Percentiles rank a stretch among this genome's conserved stretches.
These are phyloP conservation scores for Leptographium lundbergii DNA, from an alignment of 2,329 filamentous ascomycete species.

Conservation along the genomic window DNA sequence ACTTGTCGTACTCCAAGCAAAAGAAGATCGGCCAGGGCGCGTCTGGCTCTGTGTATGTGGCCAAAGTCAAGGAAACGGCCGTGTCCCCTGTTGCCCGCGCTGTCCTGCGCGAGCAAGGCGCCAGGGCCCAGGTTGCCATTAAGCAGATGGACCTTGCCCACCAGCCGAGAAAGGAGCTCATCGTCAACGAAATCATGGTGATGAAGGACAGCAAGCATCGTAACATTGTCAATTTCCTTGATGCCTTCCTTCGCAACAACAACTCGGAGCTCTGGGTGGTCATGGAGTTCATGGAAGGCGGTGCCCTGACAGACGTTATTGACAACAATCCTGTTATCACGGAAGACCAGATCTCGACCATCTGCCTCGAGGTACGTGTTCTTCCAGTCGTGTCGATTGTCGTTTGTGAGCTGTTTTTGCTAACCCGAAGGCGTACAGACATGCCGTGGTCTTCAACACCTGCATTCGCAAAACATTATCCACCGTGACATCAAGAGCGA, in stretches of 20 bases:
- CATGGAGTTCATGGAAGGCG: conserved; percentile 99
- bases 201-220: conserved; percentile 99
- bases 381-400: neutral
- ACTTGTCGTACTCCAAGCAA: conserved; percentile 94
- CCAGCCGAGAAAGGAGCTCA: conserved; percentile 93
- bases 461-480: conserved; percentile 94
- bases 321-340: conserved; percentile 92
- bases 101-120: conserved; percentile 65
- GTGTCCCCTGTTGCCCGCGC: conserved; percentile 69
- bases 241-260: conserved; percentile 91
- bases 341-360: conserved; percentile 95
- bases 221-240: conserved; percentile 98
- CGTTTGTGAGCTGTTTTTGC: neutral
- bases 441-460: conserved; percentile 84
- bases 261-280: conserved; percentile 97
- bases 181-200: conserved; percentile 98
- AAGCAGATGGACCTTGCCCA: conserved; percentile 99
- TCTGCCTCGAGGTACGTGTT: conserved; percentile 71
- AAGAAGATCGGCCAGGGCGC: conserved; percentile 99
- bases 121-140: conserved; percentile 84
- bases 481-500: conserved; percentile 99
- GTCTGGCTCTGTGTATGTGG: conserved; percentile 95
- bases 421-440: conserved; percentile 45
- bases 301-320: conserved; percentile 93
- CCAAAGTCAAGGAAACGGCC: conserved; percentile 81